These are phyloP conservation scores for Glebionis coronaria DNA, from an alignment of 129 eudicot genomes.

Conservation along the genomic window DNA sequence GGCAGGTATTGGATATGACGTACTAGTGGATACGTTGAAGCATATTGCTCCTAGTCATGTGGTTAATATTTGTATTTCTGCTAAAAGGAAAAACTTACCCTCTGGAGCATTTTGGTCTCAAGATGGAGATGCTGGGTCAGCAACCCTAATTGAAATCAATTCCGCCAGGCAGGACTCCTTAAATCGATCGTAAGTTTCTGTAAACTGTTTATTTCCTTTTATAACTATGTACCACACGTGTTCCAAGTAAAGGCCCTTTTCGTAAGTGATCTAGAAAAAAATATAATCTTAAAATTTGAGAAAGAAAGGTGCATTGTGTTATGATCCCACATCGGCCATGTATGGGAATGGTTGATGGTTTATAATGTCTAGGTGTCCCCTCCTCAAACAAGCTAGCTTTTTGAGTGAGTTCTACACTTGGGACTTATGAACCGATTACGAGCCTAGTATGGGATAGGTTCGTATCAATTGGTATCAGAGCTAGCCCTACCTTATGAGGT, in stretches of 20 bases:
- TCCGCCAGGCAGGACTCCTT: constrained; percentile 74
- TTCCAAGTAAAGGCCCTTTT: background rate
- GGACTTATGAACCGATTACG: too few species aligned
- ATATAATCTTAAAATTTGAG: background rate
- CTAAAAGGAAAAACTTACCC: constrained; percentile 71
- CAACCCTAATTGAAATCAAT: constrained; percentile 59
- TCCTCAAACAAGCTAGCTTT: too few species aligned
- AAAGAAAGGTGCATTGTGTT: background rate
- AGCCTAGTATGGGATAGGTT: too few species aligned
- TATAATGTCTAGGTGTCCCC: too few species aligned
- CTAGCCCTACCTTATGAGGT: too few species aligned
- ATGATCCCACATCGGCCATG: too few species aligned
- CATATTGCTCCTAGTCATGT: constrained; percentile 77
- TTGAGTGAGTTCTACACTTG: too few species aligned
- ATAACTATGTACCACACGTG: background rate
- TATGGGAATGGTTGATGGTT: too few species aligned
- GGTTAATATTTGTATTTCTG: constrained; percentile 70
- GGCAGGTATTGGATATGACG: constrained; percentile 80
- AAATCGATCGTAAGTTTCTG: constrained; percentile 72
- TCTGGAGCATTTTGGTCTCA: constrained; percentile 84
- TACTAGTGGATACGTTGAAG: constrained; percentile 70
- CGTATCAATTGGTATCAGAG: too few species aligned
- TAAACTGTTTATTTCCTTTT: background rate
- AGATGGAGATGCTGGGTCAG: constrained; percentile 35
- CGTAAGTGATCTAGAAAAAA: background rate